Base-by-base conservation (phyloP, 768 basidiomycete species). In the Rhodotorula sphaerocarpa region DNA sequence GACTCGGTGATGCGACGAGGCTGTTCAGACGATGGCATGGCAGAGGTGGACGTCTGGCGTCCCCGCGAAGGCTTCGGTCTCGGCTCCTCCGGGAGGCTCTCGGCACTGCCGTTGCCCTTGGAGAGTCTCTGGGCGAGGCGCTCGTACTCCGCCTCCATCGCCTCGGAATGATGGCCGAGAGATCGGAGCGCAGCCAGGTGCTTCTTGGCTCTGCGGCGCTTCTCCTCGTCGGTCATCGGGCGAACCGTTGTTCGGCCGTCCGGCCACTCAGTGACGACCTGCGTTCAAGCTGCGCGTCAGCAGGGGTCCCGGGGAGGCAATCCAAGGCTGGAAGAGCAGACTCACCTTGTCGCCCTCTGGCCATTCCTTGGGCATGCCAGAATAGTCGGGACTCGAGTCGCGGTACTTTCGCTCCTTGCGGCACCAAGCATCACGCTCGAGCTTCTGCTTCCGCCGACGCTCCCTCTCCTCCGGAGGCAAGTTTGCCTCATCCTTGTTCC, bases 401-500 rank as follows among this genome's bases (percentile, higher is more conserved):
- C 59, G 59, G 44, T 61, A 64, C 28, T 64, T 55, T 28, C 58
- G 47, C 59, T 69, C 67, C 31, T 59, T 51, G 27, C 63, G 33
- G 16, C 67, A 69, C 67, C 63, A 65, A 4, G 59, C 67, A n/a
- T 69, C 67, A 16, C 60, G 27, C 46, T 61, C 54, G 21, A 61
- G 54, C 63, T 69, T 68, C 44, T 64, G 55, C 41, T 48, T 48
- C 27, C 30, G 31, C 41, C 41, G 47, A 14, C 52, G 51, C 46
- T 66, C 65, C 41, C 39, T 55, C 57, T 65, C 63, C 33, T 55
- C 67, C 7, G 52, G 23, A 14, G 63, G 51, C 15, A 64, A 23
- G 11, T 45, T 39, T 27, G 46, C 27, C 27, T 59, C 57, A 11
- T 61, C 63, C 41, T 30, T 42, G 23, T 52, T 31, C 12, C 43